Evolutionary conservation across 192 early-diverging fungal genomes (phyloP), one percentile per base, ranked within the genome.

Genomic region (Podila epigama): DNA sequence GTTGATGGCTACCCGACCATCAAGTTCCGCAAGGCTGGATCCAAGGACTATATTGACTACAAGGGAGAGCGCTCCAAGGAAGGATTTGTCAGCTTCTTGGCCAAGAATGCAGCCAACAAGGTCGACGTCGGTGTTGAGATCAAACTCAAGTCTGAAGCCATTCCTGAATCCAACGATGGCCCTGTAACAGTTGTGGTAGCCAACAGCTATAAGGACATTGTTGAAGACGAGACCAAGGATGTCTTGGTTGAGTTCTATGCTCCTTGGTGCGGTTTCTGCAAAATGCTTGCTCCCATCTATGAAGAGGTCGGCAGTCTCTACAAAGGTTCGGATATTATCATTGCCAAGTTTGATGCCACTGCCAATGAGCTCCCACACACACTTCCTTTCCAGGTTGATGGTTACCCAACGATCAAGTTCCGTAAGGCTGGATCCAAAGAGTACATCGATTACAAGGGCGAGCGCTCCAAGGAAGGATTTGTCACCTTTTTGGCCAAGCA

Each of bases 281-380:
- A 75, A 51, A 69, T 62, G 28, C 58, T 87, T 34, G 90, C 88
- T 35, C 93, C 93, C 28, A 82, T 88, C 68, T 97, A 94, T 79
- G 82, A 91, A 20, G 83, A 88, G 2, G 18, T 56, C 16, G 54
- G 27, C 0, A n/a, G 35, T 15, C 54, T 33, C 31, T 75, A 87
- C 52, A 32, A 36, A 36, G 18, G 35, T 2, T 58, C 69, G 15
- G 65, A 82, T 79, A 52, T 85, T 16, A 51, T 85, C n/a, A 81
- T 85, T 56, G 94, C 95, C 77, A 98, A 97, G 88, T 90, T 97
- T 90, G 95, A 98, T 73, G 93, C 87, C 57, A 93, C 92, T 31
- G 91, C 87, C 56, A 98, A 98, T 81, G 96, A 98, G 57, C 54
- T 97, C 37, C 95, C 96, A 18, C 69, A 83, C 12, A 63, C 60